phyloP scores from a whole-genome alignment of 139 green algal genomes.

The Nannochloris sp. region DNA sequence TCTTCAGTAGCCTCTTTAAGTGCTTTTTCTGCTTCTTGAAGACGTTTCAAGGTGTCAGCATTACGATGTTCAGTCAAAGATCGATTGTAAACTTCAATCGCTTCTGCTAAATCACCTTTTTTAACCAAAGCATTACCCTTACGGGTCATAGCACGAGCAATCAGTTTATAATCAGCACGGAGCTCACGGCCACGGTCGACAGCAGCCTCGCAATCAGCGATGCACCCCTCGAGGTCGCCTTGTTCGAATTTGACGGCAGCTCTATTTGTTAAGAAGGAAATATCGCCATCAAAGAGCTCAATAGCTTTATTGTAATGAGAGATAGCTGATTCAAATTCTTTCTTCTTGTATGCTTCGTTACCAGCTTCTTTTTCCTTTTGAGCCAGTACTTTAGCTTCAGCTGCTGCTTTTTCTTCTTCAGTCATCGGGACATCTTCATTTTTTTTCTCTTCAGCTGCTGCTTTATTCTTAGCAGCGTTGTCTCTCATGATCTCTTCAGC shows the following conservation, averaged over 20 bases:
- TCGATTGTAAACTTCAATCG: conserved; percentile 81
- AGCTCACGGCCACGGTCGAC: conserved; percentile 78
- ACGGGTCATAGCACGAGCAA: conserved; percentile 81
- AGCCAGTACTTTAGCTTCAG: conserved; percentile 38
- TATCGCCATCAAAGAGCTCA: conserved; percentile 81
- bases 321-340: conserved; percentile 83
- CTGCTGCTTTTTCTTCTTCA: conserved; percentile 14
- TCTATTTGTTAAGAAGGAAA: conserved; percentile 94
- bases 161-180: conserved; percentile 86
- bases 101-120: conserved; percentile 63
- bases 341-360: conserved; percentile 91
- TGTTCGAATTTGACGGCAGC: conserved; percentile 92
- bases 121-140: conserved; percentile 89
- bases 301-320: conserved; percentile 80
- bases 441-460: not conserved
- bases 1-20: conserved; percentile 66
- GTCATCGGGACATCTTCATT: not conserved
- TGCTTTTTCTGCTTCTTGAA: conserved; percentile 85
- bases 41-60: conserved; percentile 90
- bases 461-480: conserved; percentile 13
- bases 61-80: conserved; percentile 90
- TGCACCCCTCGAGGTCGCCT: conserved; percentile 68
- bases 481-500: conserved; percentile 3
- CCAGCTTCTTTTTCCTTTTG: conserved; percentile 79
- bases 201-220: conserved; percentile 79